Conservation (phyloP, 2,329 filamentous ascomycete genomes). For the Colletotrichum siamense region DNA sequence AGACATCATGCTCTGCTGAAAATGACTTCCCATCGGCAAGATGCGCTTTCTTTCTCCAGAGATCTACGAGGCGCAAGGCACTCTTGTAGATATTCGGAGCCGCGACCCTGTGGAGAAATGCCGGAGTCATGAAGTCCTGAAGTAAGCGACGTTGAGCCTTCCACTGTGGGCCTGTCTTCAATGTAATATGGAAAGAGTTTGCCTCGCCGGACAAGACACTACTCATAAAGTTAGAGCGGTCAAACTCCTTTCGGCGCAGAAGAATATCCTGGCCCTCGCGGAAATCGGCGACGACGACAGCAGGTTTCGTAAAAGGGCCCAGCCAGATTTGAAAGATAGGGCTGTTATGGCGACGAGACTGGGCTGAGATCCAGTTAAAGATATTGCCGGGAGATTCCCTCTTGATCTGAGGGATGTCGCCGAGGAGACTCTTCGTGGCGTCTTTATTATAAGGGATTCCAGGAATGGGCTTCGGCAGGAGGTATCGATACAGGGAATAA, state of each 20-base stretch:
- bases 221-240: constrained; percentile 28
- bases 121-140: constrained; percentile 41
- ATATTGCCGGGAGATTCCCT: not conserved
- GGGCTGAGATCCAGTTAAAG: not conserved
- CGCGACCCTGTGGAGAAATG: constrained; percentile 36
- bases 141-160: constrained; percentile 36
- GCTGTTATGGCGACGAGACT: not conserved
- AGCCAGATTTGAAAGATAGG: constrained; percentile 37
- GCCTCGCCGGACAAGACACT: constrained; percentile 3
- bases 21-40: constrained; percentile 35
- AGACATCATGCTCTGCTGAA: constrained; percentile 33
- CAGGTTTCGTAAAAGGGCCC: constrained; percentile 33
- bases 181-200: constrained; percentile 35
- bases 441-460: not conserved
- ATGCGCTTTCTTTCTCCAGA: constrained; percentile 37
- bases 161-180: constrained; percentile 35
- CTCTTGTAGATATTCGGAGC: constrained; percentile 38
- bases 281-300: constrained; percentile 35
- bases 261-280: constrained; percentile 37
- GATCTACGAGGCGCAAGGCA: constrained; percentile 30
- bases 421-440: not conserved
- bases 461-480: not conserved
- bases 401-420: not conserved
- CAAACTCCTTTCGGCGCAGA: constrained; percentile 38
- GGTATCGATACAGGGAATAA: not conserved